These are phyloP conservation scores for Malus sylvestris DNA, from an alignment of 306 rosid species.

Conservation along the genomic window DNA sequence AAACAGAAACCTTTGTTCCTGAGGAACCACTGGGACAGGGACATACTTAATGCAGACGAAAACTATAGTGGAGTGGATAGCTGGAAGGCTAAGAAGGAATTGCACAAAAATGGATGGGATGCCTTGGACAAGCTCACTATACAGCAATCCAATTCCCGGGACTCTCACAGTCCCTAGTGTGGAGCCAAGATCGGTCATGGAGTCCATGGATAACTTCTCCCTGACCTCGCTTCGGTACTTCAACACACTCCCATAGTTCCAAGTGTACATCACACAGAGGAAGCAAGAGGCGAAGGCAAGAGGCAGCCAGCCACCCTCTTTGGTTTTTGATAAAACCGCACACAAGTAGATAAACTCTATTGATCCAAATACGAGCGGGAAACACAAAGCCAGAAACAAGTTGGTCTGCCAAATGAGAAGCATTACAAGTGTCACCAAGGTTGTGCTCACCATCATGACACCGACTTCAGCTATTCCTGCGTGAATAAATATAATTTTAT, in stretches of 20 bases:
- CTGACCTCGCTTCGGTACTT: constrained; percentile 78
- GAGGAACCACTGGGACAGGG: constrained; percentile 89
- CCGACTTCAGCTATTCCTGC: constrained; percentile 99
- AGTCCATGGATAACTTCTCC: constrained; percentile 75
- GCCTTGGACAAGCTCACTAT: constrained; percentile 95
- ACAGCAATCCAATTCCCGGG: constrained; percentile 89
- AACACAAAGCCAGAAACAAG: constrained; percentile 62
- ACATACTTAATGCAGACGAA: constrained; percentile 95
- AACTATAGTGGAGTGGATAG: constrained; percentile 72
- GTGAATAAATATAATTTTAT: constrained; percentile 15
- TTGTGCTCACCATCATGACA: constrained; percentile 90
- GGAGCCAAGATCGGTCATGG: constrained; percentile 80
- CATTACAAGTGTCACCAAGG: constrained; percentile 87
- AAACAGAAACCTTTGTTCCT: constrained; percentile 86
- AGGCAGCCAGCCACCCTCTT: constrained; percentile 95
- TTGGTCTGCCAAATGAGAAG: constrained; percentile 94
- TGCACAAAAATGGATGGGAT: constrained; percentile 87
- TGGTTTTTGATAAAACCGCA: constrained; percentile 65
- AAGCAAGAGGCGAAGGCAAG: constrained; percentile 74
- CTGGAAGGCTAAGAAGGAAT: constrained; percentile 85
- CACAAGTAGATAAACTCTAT: constrained; percentile 76
- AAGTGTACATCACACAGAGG: constrained; percentile 87
- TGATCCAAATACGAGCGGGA: constrained; percentile 70
- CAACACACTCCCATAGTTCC: constrained; percentile 98
- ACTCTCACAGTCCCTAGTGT: constrained; percentile 85